Base-by-base conservation (phyloP, 305 asterid genomes). In the Nicotiana rustica region DNA sequence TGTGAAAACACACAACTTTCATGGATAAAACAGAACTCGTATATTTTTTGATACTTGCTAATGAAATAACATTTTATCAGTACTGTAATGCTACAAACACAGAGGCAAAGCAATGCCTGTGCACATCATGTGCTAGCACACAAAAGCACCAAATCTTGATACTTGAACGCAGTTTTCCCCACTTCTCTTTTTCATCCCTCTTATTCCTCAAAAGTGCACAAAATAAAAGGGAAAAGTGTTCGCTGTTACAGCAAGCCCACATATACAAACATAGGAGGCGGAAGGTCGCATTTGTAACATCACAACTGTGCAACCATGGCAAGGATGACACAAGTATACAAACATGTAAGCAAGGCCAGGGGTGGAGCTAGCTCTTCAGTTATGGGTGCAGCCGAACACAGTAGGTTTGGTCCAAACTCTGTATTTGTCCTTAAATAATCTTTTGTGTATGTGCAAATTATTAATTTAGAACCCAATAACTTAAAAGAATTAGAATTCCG, bases 271-370 rank as follows among this genome's bases (percentile, higher is more conserved):
- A 44, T 18, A 10, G 60, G 60, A 41, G 56, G 77, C 41, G 10
- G 60, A 70, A 70, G 12, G 12, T 36, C 78, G 44, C 78, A 38
- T 19, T 70, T 70, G n/a, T 70, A 44, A 70, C 21, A 44, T 10
- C 35, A 12, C 78, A 70, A 19, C 12, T 13, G 0, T 25, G 41
- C 76, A 18, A 68, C 76, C 15, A 8, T 36, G 13, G 78, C 59
- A 70, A 19, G 36, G 35, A 70, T 18, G 31, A 17, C 78, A 70
- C 60, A 19, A 70, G 60, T 41, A 44, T 44, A 19, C 36, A 19
- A 70, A 19, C 18, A n/a, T 12, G 36, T 44, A 44, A 10, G 19
- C 36, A 19, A 36, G 12, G 49, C 49, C 12, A 8, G 12, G 49
- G 49, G 12, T 10, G 49, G 49, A 41, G 49, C 49, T 41, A 41